Percentiles rank a stretch among this genome's conserved stretches.
phyloP scores from a whole-genome alignment of 169 alveolate genomes.

The Neospora caninum region DNA sequence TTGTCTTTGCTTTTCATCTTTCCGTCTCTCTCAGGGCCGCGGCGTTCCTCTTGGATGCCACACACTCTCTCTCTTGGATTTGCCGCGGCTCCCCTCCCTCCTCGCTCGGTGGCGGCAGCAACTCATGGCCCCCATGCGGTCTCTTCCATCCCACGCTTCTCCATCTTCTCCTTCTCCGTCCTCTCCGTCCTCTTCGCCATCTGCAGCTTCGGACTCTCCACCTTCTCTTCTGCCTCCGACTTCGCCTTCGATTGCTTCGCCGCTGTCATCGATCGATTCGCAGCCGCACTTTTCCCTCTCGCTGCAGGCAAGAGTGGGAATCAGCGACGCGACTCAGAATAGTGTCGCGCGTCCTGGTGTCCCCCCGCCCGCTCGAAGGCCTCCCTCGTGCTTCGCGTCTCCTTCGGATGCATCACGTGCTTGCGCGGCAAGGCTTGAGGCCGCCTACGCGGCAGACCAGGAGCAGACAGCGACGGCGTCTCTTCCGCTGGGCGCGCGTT shows the following conservation, averaged over 20 bases:
- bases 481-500: too few relatives aligned
- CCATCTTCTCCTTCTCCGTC: neutral
- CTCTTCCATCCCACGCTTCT: neutral
- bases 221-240: neutral
- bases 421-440: too few relatives aligned
- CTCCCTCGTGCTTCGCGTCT: too few relatives aligned
- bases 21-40: neutral
- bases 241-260: neutral
- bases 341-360: too few relatives aligned
- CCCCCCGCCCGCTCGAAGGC: too few relatives aligned
- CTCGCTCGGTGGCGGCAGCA: constrained; percentile 3
- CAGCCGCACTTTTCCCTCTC: neutral
- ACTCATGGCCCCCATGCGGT: neutral
- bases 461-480: too few relatives aligned
- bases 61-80: neutral
- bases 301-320: too few relatives aligned
- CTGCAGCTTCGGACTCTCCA: neutral
- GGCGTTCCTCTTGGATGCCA: neutral
- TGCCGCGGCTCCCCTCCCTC: neutral
- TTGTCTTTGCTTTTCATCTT: too few relatives aligned
- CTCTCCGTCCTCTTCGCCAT: neutral
- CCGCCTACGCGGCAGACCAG: too few relatives aligned
- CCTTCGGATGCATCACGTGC: too few relatives aligned
- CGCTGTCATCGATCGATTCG: neutral
- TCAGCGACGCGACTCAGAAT: too few relatives aligned